A percentile compares a stretch with the other conserved stretches of the same genome.
Evolutionary conservation across 495 filamentous ascomycete genomes (phyloP).

Genomic region (Letharia columbiana): DNA sequence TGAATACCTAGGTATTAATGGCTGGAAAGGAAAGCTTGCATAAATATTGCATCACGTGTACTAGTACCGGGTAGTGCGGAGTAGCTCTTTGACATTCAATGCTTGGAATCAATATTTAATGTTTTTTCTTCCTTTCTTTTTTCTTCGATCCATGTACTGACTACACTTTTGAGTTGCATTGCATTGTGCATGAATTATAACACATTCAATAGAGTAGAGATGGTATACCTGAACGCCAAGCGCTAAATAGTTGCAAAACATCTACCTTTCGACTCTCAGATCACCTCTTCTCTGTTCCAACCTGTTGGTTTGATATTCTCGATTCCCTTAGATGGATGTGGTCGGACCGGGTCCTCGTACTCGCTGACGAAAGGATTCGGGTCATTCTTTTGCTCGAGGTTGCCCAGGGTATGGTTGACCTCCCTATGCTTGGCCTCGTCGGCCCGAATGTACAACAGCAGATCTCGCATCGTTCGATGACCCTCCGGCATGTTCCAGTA

Average conservation of each 20-base stretch:
- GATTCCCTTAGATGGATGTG: slow-evolving; percentile 63
- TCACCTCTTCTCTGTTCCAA: slow-evolving; percentile 77
- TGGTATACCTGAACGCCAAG: slow-evolving; percentile 20
- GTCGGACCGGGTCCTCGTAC: slow-evolving; percentile 55
- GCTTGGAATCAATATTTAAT: background rate
- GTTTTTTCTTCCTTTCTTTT: background rate
- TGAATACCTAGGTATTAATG: background rate
- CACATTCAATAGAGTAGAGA: slow-evolving; percentile 19
- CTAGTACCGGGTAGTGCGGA: background rate
- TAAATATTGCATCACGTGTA: slow-evolving; percentile 10
- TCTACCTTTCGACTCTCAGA: slow-evolving; percentile 37
- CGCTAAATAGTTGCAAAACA: slow-evolving; percentile 20
- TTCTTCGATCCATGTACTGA: background rate
- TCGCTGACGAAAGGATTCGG: slow-evolving; percentile 81
- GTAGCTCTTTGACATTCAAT: background rate
- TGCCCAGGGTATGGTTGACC: slow-evolving; percentile 91
- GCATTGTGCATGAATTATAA: background rate
- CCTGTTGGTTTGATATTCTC: slow-evolving; percentile 58
- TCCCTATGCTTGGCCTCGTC: slow-evolving; percentile 97
- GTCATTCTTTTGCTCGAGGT: slow-evolving; percentile 71
- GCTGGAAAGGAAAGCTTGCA: slow-evolving; percentile 15
- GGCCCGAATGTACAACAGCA: slow-evolving; percentile 80
- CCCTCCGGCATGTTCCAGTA: slow-evolving; percentile 94
- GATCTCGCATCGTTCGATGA: slow-evolving; percentile 70
- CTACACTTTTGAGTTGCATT: no score